These are phyloP conservation scores for Asterophora parasitica DNA, from an alignment of 768 basidiomycete genomes.

Conservation along the genomic window DNA sequence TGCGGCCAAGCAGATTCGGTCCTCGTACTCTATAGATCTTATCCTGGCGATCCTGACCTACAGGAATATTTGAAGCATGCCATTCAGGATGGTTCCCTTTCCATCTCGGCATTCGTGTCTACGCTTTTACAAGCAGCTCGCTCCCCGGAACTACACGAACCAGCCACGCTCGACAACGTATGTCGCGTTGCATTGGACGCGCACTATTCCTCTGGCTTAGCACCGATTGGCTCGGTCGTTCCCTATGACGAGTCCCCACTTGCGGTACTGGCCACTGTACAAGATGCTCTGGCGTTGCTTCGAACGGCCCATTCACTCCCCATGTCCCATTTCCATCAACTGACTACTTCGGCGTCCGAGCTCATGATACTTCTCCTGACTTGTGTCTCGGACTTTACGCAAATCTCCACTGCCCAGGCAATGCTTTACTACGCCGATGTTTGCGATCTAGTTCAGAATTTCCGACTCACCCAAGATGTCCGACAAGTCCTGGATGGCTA, in stretches of 20 bases:
- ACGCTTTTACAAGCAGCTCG: constrained; percentile 65
- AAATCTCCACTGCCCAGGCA: constrained; percentile 58
- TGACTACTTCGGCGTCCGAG: constrained; percentile 57
- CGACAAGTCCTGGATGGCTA: constrained; percentile 58
- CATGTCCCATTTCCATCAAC: constrained; percentile 53
- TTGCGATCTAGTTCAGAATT: constrained; percentile 47
- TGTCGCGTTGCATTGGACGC: constrained; percentile 61
- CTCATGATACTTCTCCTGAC: constrained; percentile 59
- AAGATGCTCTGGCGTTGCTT: constrained; percentile 58
- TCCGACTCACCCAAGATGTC: constrained; percentile 47
- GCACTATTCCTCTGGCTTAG: constrained; percentile 54
- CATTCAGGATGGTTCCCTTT: constrained; percentile 50
- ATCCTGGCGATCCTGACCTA: constrained; percentile 68
- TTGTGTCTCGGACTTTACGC: constrained; percentile 55
- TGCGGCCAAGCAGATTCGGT: constrained; percentile 52
- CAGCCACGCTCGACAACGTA: constrained; percentile 65
- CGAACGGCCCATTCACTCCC: constrained; percentile 51
- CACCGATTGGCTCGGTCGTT: constrained; percentile 52
- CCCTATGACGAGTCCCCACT: constrained; percentile 44
- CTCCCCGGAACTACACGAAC: constrained; percentile 57
- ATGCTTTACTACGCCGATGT: constrained; percentile 45
- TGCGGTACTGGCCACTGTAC: constrained; percentile 47
- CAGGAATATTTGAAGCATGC: constrained; percentile 61
- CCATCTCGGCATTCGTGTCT: constrained; percentile 54
- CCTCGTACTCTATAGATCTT: constrained; percentile 58